These are phyloP conservation scores for Saccharomyces hybrid DNA, from an alignment of 1,139 yeast species.

Conservation along the genomic window DNA sequence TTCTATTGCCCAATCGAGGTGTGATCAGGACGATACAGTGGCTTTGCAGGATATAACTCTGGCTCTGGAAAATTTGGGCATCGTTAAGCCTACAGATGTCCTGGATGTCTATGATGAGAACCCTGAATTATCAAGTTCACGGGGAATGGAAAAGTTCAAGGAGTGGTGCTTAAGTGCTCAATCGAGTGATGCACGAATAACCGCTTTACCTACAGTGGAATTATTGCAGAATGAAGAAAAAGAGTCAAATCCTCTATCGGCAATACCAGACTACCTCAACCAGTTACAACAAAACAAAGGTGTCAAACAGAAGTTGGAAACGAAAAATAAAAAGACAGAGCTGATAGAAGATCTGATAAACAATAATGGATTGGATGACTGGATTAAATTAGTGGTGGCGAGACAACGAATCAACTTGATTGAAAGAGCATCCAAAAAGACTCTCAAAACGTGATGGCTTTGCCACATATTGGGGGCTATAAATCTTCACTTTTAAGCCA, in stretches of 20 bases:
- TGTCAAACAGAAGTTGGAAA: slow-evolving; percentile 9
- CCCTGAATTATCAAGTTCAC: slow-evolving; percentile 32
- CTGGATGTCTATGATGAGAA: slow-evolving; percentile 39
- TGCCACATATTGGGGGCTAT: slow-evolving; percentile 27
- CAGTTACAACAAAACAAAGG: slow-evolving; percentile 18
- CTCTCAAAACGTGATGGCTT: slow-evolving; percentile 13
- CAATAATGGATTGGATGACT: slow-evolving; percentile 29
- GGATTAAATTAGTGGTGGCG: slow-evolving; percentile 25
- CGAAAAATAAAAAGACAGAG: slow-evolving; percentile 13
- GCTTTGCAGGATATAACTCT: slow-evolving; percentile 53
- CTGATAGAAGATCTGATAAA: slow-evolving; percentile 27
- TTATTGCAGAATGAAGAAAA: slow-evolving; percentile 15
- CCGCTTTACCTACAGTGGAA: slow-evolving; percentile 34
- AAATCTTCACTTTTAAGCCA: slow-evolving; percentile 20
- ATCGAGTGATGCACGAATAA: slow-evolving; percentile 36
- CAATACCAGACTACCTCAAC: slow-evolving; percentile 32
- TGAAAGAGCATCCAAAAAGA: slow-evolving; percentile 15
- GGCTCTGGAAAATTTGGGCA: slow-evolving; percentile 50
- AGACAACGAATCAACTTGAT: slow-evolving; percentile 23
- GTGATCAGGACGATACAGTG: slow-evolving; percentile 36
- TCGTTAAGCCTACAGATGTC: slow-evolving; percentile 42
- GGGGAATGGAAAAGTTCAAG: slow-evolving; percentile 40
- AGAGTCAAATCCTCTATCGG: slow-evolving; percentile 15
- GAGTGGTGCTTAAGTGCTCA: slow-evolving; percentile 42
- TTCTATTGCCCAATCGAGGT: slow-evolving; percentile 34